A percentile compares a stretch with the other conserved stretches of the same genome.
Conservation (phyloP, 2,329 filamentous ascomycete genomes). For the Neonectria hederae region DNA sequence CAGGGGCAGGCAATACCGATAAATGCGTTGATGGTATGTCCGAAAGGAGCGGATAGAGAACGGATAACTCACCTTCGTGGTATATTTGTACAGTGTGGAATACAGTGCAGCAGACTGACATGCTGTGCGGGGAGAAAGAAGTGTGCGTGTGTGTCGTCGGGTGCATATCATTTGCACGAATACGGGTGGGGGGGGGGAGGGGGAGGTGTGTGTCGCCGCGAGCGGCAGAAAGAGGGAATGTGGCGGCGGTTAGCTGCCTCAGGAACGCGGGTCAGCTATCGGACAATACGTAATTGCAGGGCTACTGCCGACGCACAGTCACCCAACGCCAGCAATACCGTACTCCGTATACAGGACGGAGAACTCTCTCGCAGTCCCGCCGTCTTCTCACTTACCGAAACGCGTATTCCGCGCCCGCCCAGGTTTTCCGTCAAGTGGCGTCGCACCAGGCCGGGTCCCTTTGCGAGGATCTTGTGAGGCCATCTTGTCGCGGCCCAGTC, state of each 20-base stretch:
- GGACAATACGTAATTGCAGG: not conserved
- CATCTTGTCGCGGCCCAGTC: not conserved
- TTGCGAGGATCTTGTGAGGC: conserved; percentile 1
- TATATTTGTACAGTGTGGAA: not conserved
- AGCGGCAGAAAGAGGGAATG: not conserved
- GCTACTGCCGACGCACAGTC: not conserved
- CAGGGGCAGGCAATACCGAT: not conserved
- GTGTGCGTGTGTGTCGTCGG: not conserved
- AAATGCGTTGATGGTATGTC: not conserved
- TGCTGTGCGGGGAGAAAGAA: not conserved
- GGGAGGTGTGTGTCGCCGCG: not conserved
- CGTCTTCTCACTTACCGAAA: not conserved
- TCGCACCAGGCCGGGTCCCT: conserved; percentile 22
- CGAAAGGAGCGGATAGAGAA: not conserved
- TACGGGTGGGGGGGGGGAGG: not conserved
- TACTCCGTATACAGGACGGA: too few relatives aligned
- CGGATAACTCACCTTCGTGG: too few relatives aligned
- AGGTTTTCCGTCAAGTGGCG: conserved; percentile 38
- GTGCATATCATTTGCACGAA: not conserved
- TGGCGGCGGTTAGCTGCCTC: conserved; percentile 15
- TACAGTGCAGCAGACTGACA: not conserved
- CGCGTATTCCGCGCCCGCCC: conserved; percentile 12
- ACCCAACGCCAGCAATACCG: not conserved
- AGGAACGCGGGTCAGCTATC: not conserved
- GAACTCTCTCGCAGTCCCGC: not conserved